Conservation (phyloP, 441 rosid genomes). For the Erysimum cheiri region DNA sequence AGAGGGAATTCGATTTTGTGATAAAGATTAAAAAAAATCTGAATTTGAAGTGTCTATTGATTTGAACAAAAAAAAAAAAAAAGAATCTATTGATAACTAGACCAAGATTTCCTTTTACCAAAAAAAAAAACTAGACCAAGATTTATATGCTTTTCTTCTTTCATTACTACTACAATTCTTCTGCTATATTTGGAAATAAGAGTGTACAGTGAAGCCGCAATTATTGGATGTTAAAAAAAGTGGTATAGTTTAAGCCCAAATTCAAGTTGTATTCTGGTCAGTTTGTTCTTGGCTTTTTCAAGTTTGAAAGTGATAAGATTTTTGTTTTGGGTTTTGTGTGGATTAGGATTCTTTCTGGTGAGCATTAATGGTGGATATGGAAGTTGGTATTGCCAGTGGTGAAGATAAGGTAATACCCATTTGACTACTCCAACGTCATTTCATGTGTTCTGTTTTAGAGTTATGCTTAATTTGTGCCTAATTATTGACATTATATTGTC, state of each 20-base stretch:
- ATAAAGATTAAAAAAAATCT: background rate
- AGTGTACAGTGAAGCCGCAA: background rate
- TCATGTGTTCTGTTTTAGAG: background rate
- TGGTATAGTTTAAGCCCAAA: background rate
- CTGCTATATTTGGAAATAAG: background rate
- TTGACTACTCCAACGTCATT: conserved; percentile 39
- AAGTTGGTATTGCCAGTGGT: conserved; percentile 49
- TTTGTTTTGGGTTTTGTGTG: conserved; percentile 30
- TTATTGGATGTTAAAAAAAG: background rate
- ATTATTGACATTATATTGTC: conserved; percentile 8
- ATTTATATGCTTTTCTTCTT: conserved; percentile 4
- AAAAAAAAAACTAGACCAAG: no score
- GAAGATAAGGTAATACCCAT: conserved; percentile 61
- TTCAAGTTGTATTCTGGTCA: conserved; percentile 25
- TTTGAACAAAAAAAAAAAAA: no score
- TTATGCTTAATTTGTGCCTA: background rate
- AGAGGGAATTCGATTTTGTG: conserved; percentile 26
- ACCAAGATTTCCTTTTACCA: no score
- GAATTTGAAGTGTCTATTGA: background rate
- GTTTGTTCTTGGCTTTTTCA: conserved; percentile 37
- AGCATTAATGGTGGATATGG: conserved; percentile 60
- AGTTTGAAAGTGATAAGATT: background rate
- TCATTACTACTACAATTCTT: background rate
- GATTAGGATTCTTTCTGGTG: conserved; percentile 38
- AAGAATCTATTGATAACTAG: no score